Percentiles rank a stretch among this genome's conserved stretches.
These are phyloP conservation scores for Rhizophagus sp. DNA, from an alignment of 192 early-diverging fungal genomes.

Conservation along the genomic window DNA sequence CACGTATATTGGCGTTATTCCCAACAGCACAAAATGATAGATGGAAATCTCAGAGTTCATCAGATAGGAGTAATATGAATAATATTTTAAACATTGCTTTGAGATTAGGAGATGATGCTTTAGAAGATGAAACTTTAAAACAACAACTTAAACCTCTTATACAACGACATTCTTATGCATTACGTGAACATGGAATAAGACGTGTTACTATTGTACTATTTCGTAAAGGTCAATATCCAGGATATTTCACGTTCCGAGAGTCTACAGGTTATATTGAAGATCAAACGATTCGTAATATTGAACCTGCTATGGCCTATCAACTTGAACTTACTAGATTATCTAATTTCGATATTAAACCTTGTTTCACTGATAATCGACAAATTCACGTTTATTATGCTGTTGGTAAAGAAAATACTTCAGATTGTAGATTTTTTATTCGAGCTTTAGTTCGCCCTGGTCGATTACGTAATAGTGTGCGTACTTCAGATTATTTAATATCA, in stretches of 20 bases:
- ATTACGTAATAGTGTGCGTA: conserved; percentile 75
- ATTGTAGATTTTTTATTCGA: conserved; percentile 97
- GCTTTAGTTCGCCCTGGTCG: conserved; percentile 92
- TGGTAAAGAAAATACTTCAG: conserved; percentile 91
- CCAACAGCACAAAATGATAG: conserved; percentile 38
- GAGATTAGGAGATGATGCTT: conserved; percentile 58
- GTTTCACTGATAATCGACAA: conserved; percentile 91
- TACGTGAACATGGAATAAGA: conserved; percentile 78
- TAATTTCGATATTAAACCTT: conserved; percentile 96
- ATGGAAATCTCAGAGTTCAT: neutral
- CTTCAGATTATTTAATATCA: conserved; percentile 92
- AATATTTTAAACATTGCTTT: conserved; percentile 89
- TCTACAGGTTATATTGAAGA: conserved; percentile 83
- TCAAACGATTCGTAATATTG: conserved; percentile 94
- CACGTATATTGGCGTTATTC: conserved; percentile 63
- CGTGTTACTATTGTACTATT: conserved; percentile 90
- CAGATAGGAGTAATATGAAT: conserved; percentile 49
- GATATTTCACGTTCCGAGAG: conserved; percentile 97
- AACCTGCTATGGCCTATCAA: conserved; percentile 98
- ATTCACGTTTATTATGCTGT: conserved; percentile 96
- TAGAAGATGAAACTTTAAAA: conserved; percentile 72
- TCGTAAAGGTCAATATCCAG: conserved; percentile 80
- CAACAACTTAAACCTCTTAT: conserved; percentile 66
- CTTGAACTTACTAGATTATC: conserved; percentile 88
- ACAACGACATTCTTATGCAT: conserved; percentile 52